Conservation (phyloP, 140 eudicot species). For the Flaveria floridana region DNA sequence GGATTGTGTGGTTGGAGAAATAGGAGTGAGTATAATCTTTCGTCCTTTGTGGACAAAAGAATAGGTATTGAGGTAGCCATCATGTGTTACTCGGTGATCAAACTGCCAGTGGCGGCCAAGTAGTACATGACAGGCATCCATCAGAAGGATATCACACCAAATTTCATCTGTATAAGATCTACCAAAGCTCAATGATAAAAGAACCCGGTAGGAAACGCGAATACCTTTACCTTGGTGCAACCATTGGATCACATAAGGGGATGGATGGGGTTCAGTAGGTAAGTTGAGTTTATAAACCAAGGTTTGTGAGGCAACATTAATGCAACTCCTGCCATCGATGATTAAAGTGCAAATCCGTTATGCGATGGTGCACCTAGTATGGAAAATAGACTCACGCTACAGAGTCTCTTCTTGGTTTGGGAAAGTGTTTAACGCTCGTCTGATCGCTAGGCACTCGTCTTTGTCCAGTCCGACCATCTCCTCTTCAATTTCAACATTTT, state of each 20-base stretch:
- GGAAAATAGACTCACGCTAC: background rate
- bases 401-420: too few relatives aligned
- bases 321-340: background rate
- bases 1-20: background rate
- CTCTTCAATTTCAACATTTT: too few relatives aligned
- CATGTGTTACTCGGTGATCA: background rate
- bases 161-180: background rate
- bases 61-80: background rate
- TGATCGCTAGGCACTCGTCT: too few relatives aligned
- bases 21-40: background rate
- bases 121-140: background rate
- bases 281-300: background rate
- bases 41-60: background rate
- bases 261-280: background rate
- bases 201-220: background rate
- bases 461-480: too few relatives aligned
- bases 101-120: background rate
- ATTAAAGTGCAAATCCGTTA: background rate
- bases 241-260: background rate
- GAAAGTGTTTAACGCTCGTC: too few relatives aligned
- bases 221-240: too few relatives aligned
- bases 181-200: background rate
- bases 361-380: background rate
- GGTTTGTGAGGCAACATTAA: background rate
- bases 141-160: background rate